These are phyloP conservation scores for Fusarium sp. DNA, from an alignment of 2,329 filamentous ascomycete species.

Conservation along the genomic window DNA sequence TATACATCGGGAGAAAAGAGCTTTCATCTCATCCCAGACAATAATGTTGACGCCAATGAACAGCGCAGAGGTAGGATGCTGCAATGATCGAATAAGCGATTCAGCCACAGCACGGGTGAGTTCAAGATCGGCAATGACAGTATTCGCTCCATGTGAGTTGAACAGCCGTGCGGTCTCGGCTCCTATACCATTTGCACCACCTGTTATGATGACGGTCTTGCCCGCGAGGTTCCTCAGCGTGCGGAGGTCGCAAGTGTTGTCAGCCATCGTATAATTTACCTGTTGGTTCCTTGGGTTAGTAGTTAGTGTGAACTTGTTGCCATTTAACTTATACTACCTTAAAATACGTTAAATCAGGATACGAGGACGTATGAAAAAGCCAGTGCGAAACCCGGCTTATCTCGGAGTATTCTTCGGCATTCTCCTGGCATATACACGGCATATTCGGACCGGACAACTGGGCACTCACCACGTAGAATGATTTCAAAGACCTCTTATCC, in stretches of 20 bases:
- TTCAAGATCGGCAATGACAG: background rate
- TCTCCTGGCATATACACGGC: background rate
- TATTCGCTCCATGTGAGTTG: background rate
- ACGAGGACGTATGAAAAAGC: accelerated
- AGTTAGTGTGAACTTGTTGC: too few species aligned
- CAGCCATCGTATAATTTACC: accelerated
- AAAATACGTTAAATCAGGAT: accelerated
- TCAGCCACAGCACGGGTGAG: background rate
- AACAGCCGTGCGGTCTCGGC: background rate
- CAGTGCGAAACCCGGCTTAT: background rate
- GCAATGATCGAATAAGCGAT: background rate
- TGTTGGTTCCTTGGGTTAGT: accelerated
- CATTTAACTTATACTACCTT: accelerated
- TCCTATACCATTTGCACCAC: background rate
- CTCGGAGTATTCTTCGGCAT: background rate
- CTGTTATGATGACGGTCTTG: background rate
- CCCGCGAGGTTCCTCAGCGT: accelerated
- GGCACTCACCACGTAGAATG: accelerated
- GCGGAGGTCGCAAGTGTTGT: too few species aligned
- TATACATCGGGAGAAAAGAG: background rate
- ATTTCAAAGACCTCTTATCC: background rate
- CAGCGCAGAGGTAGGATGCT: background rate
- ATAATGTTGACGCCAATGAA: background rate
- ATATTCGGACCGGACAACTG: background rate
- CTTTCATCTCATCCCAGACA: background rate